phyloP scores from a whole-genome alignment of 176 grass and related monocot genomes.

The Avena insularis region DNA sequence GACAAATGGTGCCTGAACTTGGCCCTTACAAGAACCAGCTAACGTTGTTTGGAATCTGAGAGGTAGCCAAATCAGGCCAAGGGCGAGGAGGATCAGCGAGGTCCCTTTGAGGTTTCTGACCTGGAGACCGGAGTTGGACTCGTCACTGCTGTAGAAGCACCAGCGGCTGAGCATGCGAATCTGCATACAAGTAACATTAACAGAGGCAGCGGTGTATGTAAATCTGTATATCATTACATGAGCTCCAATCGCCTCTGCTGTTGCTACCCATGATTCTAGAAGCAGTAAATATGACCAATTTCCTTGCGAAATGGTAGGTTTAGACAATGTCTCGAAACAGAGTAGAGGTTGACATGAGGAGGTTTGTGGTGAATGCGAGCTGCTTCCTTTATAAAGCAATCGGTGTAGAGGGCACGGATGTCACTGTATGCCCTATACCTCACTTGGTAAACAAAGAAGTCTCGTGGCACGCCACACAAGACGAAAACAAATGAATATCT shows the following conservation, averaged over 20 bases:
- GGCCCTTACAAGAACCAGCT: slow-evolving; percentile 40
- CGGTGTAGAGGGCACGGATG: slow-evolving; percentile 18
- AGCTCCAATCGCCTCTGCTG: slow-evolving; percentile 39
- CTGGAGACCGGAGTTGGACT: neutral
- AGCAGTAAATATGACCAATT: slow-evolving; percentile 52
- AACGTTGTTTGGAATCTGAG: slow-evolving; percentile 48
- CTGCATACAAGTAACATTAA: slow-evolving; percentile 35
- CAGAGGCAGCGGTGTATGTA: slow-evolving; percentile 42
- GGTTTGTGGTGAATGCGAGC: neutral
- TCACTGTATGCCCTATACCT: neutral
- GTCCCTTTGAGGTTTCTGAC: slow-evolving; percentile 35
- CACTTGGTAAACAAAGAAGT: neutral
- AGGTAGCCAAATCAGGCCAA: slow-evolving; percentile 25
- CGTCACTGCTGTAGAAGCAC: slow-evolving; percentile 1
- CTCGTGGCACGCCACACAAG: neutral
- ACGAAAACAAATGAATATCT: neutral
- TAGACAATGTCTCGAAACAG: neutral
- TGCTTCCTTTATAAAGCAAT: slow-evolving; percentile 28
- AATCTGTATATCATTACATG: slow-evolving; percentile 59
- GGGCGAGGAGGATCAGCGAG: neutral
- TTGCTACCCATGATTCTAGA: slow-evolving; percentile 47
- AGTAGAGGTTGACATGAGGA: neutral
- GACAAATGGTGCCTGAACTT: slow-evolving; percentile 52
- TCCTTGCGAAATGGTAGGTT: slow-evolving; percentile 24
- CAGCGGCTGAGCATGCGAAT: slow-evolving; percentile 30